Evolutionary conservation across 352 stramenopile species (phyloP), one percentile per base, ranked within the genome.

Genomic region (Pythium phragmiticola): DNA sequence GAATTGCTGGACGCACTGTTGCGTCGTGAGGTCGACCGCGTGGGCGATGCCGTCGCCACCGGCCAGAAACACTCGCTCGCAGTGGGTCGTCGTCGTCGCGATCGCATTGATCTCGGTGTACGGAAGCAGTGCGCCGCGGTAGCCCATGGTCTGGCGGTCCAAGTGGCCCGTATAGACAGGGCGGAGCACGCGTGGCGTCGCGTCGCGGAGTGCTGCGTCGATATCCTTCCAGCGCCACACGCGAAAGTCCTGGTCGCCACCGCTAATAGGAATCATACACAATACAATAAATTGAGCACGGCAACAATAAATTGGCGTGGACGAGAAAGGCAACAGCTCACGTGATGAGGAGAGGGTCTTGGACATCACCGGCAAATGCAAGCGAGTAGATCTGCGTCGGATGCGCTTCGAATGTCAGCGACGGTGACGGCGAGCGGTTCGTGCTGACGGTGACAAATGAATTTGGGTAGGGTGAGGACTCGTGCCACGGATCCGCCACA

Each of bases 151-250:
- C 42, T 72, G 65, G 41, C 82, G 78, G 64, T 84, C 68, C 48
- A 91, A 69, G 30, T 87, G 74, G 16, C 70, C 70, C 23, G 87
- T 59, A 63, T 89, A 68, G 47, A 82, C 57, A 16, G 83, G 80
- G 17, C 64, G 21, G 6, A 89, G 59, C 49, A 54, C 13, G 26
- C 28, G 37, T 13, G 67, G 48, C 16, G 59, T 59, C 16, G 72
- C 57, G 37, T 80, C 56, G 8, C 72, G 60, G 51, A 82, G n/a
- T 17, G 77, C 79, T n/a, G 59, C 54, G 11, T 75, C 48, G 47
- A 92, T 84, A 34, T 90, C 73, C 43, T 74, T 75, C 83, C 83
- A 92, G n/a, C 66, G 74, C 83, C 83, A 92, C 37, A 90, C 77
- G 14, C 83, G 80, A 64, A 89, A 84, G 50, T 92, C 83, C 57